Evolutionary conservation across 208 protist species (phyloP), one percentile per base, ranked within the genome.

Genomic region (Trypanosoma brucei): DNA sequence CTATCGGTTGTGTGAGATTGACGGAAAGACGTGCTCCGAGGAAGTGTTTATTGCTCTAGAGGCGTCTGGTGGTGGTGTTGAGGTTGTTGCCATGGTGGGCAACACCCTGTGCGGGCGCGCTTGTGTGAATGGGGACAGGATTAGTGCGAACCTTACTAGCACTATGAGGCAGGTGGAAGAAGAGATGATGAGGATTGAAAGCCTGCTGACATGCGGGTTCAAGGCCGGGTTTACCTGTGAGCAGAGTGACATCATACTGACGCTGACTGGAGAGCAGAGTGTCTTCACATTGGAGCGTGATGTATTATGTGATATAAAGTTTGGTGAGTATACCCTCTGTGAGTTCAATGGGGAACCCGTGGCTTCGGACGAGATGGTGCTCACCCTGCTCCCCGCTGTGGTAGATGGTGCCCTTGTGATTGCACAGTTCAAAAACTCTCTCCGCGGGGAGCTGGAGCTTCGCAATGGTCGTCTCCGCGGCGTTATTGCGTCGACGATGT

Each of bases 281-380:
- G 75, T 66, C 5, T 67, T 92, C 45, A 63, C 75, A 49, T 86
- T 84, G 56, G 46, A 53, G 11, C 69, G 71, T 30, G 68, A 68
- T 33, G 39, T 75, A n/a, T 65, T 70, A 34, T 58, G 80, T 1
- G 72, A 76, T 3, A 77, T 79, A 34, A 35, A 88, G 4, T 67
- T 75, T 68, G 85, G 85, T n/a, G 70, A 80, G 42, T 82, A 92
- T 55, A 71, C 71, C 1, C 76, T 92, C 34, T 72, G 76, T 13
- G 69, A 61, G 34, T 76, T 86, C 40, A 81, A 92, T 51, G 64
- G 64, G 55, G 68, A 84, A 63, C 42, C 40, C 35, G 59, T 72
- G 42, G 65, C 75, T n/a, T 75, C 50, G 53, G 65, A 78, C 53
- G 64, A 75, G 31, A 75, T 86, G 63, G 70, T 62, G 8, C 70